Evolutionary conservation across 305 asterid species (phyloP), one percentile per base, ranked within the genome.

Genomic region (Withania somnifera): DNA sequence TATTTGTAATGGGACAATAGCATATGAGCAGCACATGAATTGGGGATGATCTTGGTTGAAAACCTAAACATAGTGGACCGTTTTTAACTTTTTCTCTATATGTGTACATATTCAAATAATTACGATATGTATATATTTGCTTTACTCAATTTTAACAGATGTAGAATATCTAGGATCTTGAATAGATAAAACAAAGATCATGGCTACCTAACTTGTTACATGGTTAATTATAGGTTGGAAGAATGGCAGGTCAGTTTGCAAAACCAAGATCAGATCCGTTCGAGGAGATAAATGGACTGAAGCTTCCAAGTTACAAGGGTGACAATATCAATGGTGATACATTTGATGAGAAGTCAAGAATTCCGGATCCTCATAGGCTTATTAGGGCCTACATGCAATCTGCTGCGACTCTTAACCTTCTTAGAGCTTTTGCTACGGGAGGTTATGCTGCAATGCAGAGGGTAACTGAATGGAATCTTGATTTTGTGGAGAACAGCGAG

Each of bases 401-500:
- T 78, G 98, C 97, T 0, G 93, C 98, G 1, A 93, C 98, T 69
- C 95, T 93, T 71, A 93, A 92, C 61, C 97, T 93, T 84, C 92
- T 93, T 1, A 85, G 97, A 86, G 94, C 98, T 79, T 93, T 93
- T 14, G 98, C 98, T 9, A 93, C 98, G 1, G 98, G 98, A 77
- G 97, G 98, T 81, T 93, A 93, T 80, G 98, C 98, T 56, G 98
- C 95, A 58, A 88, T 93, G 97, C 98, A 93, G 90, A 89, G 97
- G 83, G 98, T 93, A 32, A 89, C 93, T 14, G 93, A 91, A 51
- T 93, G 97, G 97, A 93, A 93, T 85, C 97, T 93, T 67, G 98
- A 92, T 88, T 93, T 93, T 80, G 94, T 89, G 28, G 96, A 93
- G 89, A 76, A 90, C 82, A 88, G 97, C 11, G 95, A 92, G 85